Conservation (phyloP, 2,329 filamentous ascomycete genomes). For the Neonectria faginata region DNA sequence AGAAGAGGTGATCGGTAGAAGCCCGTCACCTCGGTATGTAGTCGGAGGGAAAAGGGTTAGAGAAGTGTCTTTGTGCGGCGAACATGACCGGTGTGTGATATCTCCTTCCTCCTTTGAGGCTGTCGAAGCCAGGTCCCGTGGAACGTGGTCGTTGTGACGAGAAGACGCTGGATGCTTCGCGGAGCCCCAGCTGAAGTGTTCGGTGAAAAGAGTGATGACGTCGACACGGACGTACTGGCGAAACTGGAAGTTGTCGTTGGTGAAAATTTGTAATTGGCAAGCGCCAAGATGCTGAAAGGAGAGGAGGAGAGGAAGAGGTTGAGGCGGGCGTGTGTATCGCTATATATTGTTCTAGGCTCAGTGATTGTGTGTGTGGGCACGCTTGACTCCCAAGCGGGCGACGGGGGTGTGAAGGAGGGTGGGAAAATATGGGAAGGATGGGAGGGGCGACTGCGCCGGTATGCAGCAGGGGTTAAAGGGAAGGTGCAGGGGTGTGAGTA, state of each 20-base stretch:
- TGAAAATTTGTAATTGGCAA: slow-evolving; percentile 51
- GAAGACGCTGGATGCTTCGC: slow-evolving; percentile 47
- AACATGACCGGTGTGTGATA: slow-evolving; percentile 62
- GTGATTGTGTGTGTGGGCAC: slow-evolving; percentile 44
- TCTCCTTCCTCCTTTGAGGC: slow-evolving; percentile 51
- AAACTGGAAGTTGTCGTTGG: slow-evolving; percentile 32
- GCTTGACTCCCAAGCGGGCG: slow-evolving; percentile 39
- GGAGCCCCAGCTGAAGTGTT: slow-evolving; percentile 41
- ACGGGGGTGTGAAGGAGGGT: slow-evolving; percentile 35
- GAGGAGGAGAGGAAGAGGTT: slow-evolving; percentile 44
- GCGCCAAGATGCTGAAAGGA: slow-evolving; percentile 51
- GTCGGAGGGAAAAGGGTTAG: slow-evolving; percentile 68
- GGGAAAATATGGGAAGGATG: slow-evolving; percentile 10
- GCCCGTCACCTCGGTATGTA: slow-evolving; percentile 72
- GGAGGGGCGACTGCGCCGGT: slow-evolving; percentile 37
- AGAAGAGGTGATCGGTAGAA: slow-evolving; percentile 59
- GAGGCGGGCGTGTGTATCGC: slow-evolving; percentile 47
- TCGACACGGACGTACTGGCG: slow-evolving; percentile 44
- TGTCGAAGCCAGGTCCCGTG: slow-evolving; percentile 47
- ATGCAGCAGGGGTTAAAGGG: slow-evolving; percentile 40
- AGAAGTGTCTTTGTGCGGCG: slow-evolving; percentile 65
- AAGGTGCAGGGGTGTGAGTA: slow-evolving; percentile 32
- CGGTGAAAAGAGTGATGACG: slow-evolving; percentile 46
- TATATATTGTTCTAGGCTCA: slow-evolving; percentile 48
- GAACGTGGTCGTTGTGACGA: slow-evolving; percentile 45